Conservation (phyloP, 192 early-diverging fungal species). For the Backusella sp. region DNA sequence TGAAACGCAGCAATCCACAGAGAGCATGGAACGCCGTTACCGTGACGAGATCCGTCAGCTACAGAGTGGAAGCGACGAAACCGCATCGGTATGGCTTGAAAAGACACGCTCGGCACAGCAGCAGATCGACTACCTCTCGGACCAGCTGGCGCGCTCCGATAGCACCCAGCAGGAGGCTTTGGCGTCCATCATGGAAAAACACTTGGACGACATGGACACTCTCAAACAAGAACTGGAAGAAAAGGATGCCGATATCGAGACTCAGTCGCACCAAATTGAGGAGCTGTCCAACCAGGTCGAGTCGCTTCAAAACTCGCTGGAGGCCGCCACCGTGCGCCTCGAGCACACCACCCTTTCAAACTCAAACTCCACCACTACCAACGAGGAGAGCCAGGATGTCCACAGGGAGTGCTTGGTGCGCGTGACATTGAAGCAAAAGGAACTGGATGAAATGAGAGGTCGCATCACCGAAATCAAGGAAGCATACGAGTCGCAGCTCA, state of each 20-base stretch:
- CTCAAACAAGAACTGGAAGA: neutral
- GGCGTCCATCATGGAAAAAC: neutral
- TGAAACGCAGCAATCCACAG: neutral
- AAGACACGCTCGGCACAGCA: conserved; percentile 21
- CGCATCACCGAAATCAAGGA: conserved; percentile 14
- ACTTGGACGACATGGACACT: neutral
- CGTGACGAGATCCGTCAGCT: conserved; percentile 27
- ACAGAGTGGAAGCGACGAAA: conserved; percentile 28
- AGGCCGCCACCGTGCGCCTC: conserved; percentile 22
- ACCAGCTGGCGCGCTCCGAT: neutral
- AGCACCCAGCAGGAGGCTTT: neutral
- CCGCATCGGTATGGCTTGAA: conserved; percentile 26
- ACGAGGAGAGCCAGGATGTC: neutral
- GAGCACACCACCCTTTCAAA: conserved; percentile 13
- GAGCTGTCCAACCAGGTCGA: conserved; percentile 15
- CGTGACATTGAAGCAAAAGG: neutral
- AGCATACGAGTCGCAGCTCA: conserved; percentile 6
- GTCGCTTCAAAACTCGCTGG: conserved; percentile 16
- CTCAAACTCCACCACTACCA: neutral
- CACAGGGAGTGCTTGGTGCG: neutral
- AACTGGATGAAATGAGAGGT: conserved; percentile 4
- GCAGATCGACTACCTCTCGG: conserved; percentile 17
- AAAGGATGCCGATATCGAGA: conserved; percentile 17
- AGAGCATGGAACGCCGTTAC: conserved; percentile 23
- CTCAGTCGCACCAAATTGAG: conserved; percentile 16